Evolutionary conservation across 129 eudicot genomes (phyloP).

Genomic region (Arctium minus): DNA sequence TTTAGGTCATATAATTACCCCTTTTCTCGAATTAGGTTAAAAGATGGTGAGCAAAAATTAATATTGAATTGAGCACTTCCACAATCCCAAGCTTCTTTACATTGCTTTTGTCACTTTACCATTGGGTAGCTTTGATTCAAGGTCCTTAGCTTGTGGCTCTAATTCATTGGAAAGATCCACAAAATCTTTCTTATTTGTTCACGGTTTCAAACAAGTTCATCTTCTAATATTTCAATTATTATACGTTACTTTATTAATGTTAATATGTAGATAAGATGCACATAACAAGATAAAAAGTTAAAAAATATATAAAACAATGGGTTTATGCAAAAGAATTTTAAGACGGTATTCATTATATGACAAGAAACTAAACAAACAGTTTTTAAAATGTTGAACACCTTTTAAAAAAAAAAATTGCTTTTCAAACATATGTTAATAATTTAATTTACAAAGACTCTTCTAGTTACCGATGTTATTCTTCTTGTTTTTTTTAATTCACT

Average conservation of each 20-base stretch:
- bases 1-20: conserved; percentile 5
- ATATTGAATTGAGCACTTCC: not conserved
- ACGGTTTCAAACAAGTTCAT: not conserved
- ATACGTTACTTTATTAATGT: not conserved
- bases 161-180: not conserved
- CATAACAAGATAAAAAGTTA: not conserved
- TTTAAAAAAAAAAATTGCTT: too few relatives aligned
- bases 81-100: not conserved
- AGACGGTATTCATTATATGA: not conserved
- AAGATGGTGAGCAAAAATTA: not conserved
- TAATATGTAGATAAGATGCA: not conserved
- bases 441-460: not conserved
- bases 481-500: not conserved
- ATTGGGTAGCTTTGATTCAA: not conserved
- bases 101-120: not conserved
- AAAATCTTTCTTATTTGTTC: not conserved
- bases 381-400: not conserved
- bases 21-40: conserved; percentile 16
- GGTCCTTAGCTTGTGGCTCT: not conserved
- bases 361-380: not conserved
- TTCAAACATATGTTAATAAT: not conserved
- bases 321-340: not conserved
- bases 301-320: not conserved
- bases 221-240: not conserved
- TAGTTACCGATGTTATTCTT: not conserved